Base-by-base conservation (phyloP, 306 rosid genomes). In the Ormosia emarginata region DNA sequence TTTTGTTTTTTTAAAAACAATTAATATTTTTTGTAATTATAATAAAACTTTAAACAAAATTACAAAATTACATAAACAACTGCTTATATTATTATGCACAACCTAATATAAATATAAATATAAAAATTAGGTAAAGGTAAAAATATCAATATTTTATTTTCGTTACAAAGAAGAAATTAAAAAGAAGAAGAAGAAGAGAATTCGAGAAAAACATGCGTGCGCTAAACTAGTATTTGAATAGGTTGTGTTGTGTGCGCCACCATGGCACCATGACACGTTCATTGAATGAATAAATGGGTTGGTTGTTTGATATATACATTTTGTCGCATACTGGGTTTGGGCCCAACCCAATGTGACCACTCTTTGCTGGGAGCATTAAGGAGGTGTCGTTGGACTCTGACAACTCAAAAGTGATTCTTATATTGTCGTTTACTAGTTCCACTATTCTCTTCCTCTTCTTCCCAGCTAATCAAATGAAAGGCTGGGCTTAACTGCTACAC, bases 341-440 rank as follows among this genome's bases (percentile, higher is more conserved):
- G 88, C 66, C 91, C 90, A 78, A 79, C 79, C 68, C 88, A 77
- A 74, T 67, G 86, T 43, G 86, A 80, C 83, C 70, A 55, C 59
- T 53, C 57, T 65, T 79, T 74, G 84, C 79, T 74, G 82, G 83
- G 83, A 79, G 67, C 87, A 37, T 77, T 52, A 47, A 14, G n/a
- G 75, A 41, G 79, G 67, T 61, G 49, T 83, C 52, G 82, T 87
- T 88, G 88, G 87, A 85, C 86, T 67, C 63, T 77, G 89, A 90
- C 93, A 87, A 81, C 94, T 86, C 92, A 44, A 86, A 89, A 90
- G 88, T 53, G 61, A 66, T 71, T 40, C 49, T 39, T 15, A 69
- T 61, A 32, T 82, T 86, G 92, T 92, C 93, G 88, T 86, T 70
- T 87, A 36, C 3, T 29, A 30, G 11, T 30, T 57, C 15, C 73